A percentile compares a stretch with the other conserved stretches of the same genome.
Conservation (phyloP, 495 filamentous ascomycete genomes). For the Penicillium longicatenatum region DNA sequence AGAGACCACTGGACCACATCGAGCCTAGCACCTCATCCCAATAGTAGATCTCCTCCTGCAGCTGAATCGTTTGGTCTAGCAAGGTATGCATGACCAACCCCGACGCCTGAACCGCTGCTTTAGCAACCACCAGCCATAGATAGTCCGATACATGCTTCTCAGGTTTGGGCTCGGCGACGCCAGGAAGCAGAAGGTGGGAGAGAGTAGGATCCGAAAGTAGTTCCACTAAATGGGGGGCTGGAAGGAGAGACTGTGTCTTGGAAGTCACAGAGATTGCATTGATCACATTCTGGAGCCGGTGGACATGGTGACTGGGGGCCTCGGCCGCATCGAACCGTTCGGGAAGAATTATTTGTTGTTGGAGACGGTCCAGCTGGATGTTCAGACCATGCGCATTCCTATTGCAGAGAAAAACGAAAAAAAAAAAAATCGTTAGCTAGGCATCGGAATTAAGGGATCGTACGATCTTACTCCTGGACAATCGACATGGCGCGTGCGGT, state of each 20-base stretch:
- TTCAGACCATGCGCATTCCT: constrained; percentile 83
- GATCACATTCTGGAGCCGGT: constrained; percentile 60
- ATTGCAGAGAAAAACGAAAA: constrained; percentile 3
- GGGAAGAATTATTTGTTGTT: constrained; percentile 44
- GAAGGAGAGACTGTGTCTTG: constrained; percentile 54
- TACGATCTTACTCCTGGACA: constrained; percentile 24
- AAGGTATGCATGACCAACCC: constrained; percentile 73
- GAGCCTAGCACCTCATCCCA: constrained; percentile 86
- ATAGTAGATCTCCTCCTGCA: constrained; percentile 85
- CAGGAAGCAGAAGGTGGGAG: constrained; percentile 13
- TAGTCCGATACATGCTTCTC: constrained; percentile 66
- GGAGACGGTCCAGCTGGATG: constrained; percentile 74
- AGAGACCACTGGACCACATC: constrained; percentile 68
- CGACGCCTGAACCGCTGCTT: constrained; percentile 82
- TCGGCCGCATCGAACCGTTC: constrained; percentile 26
- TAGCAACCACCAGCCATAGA: constrained; percentile 84
- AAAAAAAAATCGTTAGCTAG: constrained; percentile 11
- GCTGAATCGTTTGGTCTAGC: constrained; percentile 74
- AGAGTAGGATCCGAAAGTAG: constrained; percentile 61
- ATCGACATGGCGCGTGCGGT: constrained; percentile 24
- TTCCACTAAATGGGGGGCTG: constrained; percentile 52
- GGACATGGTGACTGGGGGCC: constrained; percentile 18
- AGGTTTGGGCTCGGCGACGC: neutral
- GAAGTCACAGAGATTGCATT: constrained; percentile 68
- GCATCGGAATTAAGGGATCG: neutral